These are phyloP conservation scores for Scheffersomyces stipitis DNA, from an alignment of 805 yeast genomes.

Conservation along the genomic window DNA sequence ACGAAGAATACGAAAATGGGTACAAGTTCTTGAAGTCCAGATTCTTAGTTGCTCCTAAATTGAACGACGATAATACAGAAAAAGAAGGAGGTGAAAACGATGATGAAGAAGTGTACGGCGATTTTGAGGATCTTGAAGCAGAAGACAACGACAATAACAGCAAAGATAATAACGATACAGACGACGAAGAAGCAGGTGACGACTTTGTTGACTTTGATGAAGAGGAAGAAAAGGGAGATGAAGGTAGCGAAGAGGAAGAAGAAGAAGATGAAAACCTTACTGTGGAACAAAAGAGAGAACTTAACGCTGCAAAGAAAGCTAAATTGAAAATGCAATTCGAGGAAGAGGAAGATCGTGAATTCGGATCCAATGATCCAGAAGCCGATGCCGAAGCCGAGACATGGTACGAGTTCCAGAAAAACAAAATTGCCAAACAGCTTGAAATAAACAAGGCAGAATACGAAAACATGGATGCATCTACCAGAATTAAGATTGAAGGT, in stretches of 20 bases:
- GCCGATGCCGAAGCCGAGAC: constrained; percentile 77
- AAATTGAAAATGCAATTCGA: constrained; percentile 87
- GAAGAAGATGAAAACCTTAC: constrained; percentile 47
- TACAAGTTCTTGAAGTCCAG: constrained; percentile 44
- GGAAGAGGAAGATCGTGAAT: constrained; percentile 63
- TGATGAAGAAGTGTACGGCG: constrained; percentile 34
- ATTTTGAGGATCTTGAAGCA: constrained; percentile 40
- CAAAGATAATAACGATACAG: constrained; percentile 28
- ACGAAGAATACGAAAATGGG: constrained; percentile 42
- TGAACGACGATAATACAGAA: constrained; percentile 27
- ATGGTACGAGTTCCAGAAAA: constrained; percentile 97
- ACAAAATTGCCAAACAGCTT: constrained; percentile 92
- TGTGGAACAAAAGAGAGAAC: constrained; percentile 71
- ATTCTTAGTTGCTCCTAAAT: constrained; percentile 55
- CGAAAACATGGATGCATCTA: constrained; percentile 70
- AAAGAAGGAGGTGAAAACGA: constrained; percentile 29
- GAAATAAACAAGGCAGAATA: constrained; percentile 87
- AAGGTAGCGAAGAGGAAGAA: constrained; percentile 42
- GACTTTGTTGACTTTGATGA: constrained; percentile 60
- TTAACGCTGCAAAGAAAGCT: constrained; percentile 88
- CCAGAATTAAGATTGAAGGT: constrained; percentile 85
- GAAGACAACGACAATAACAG: constrained; percentile 25
- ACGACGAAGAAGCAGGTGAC: constrained; percentile 20
- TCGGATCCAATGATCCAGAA: constrained; percentile 79
- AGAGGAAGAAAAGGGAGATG: constrained; percentile 36